Percentiles rank a stretch among this genome's conserved stretches.
Evolutionary conservation across 208 protist genomes (phyloP).

Genomic region (Leishmania lainsoni): DNA sequence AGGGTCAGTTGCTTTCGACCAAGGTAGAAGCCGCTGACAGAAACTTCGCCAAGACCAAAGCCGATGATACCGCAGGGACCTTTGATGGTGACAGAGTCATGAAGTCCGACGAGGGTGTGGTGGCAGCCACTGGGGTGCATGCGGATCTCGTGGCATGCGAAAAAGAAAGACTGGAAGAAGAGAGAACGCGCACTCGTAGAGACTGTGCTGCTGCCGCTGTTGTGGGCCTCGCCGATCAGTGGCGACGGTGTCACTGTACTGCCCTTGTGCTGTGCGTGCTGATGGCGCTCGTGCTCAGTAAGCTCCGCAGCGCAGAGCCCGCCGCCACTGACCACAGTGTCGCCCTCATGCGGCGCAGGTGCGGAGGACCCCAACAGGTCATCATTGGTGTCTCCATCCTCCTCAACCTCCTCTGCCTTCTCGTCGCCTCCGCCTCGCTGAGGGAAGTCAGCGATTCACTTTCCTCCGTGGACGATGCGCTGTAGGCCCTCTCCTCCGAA

Average conservation of each 20-base stretch:
- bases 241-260: neutral
- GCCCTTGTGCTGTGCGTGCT: neutral
- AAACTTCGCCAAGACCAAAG: constrained; percentile 66
- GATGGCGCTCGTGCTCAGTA: neutral
- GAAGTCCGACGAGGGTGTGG: constrained; percentile 70
- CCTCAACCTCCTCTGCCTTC: neutral
- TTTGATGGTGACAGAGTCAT: constrained; percentile 62
- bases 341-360: neutral
- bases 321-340: neutral
- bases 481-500: constrained; percentile 19
- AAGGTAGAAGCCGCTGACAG: constrained; percentile 70
- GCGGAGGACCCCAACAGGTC: neutral
- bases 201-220: neutral
- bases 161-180: constrained; percentile 55
- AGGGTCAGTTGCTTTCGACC: constrained; percentile 69
- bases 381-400: neutral
- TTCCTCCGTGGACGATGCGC: neutral
- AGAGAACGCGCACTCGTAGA: constrained; percentile 20
- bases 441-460: neutral
- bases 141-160: constrained; percentile 52
- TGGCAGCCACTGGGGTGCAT: constrained; percentile 41
- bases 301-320: neutral
- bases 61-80: constrained; percentile 78
- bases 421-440: constrained; percentile 6
- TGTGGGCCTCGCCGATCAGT: neutral